Evolutionary conservation across 1,139 yeast genomes (phyloP).

Genomic region (Saccharomyces hybrid): DNA sequence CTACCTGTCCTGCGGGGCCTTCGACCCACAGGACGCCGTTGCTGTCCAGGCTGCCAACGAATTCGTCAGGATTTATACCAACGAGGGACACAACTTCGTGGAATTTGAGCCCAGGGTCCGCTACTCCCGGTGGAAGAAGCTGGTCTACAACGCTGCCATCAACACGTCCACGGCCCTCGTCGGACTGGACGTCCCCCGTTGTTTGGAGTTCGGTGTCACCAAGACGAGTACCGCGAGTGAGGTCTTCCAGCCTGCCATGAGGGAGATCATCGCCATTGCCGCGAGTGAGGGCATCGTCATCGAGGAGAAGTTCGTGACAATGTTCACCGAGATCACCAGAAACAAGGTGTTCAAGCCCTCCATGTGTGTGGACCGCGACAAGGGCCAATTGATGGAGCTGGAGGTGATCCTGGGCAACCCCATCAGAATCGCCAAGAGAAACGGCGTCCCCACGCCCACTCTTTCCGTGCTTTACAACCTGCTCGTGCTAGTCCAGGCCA

Average conservation of each 20-base stretch:
- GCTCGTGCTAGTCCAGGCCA: slow-evolving; percentile 33
- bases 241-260: slow-evolving; percentile 44
- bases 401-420: slow-evolving; percentile 57
- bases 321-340: slow-evolving; percentile 32
- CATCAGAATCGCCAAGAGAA: slow-evolving; percentile 39
- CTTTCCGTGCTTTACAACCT: slow-evolving; percentile 33
- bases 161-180: slow-evolving; percentile 47
- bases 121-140: slow-evolving; percentile 51
- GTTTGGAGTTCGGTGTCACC: slow-evolving; percentile 37
- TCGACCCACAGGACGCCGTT: slow-evolving; percentile 28
- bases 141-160: slow-evolving; percentile 49
- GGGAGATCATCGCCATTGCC: slow-evolving; percentile 46
- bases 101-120: slow-evolving; percentile 40
- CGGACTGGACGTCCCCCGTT: slow-evolving; percentile 41
- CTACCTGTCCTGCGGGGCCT: slow-evolving; percentile 40
- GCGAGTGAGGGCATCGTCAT: slow-evolving; percentile 41
- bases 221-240: slow-evolving; percentile 35
- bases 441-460: slow-evolving; percentile 33
- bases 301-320: slow-evolving; percentile 38
- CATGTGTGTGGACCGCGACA: slow-evolving; percentile 50
- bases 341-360: slow-evolving; percentile 51
- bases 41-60: slow-evolving; percentile 27
- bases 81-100: slow-evolving; percentile 31
- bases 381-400: slow-evolving; percentile 47
- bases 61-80: slow-evolving; percentile 39